Evolutionary conservation across 2,329 filamentous ascomycete genomes (phyloP).

Genomic region (Ophiostoma ulmi): DNA sequence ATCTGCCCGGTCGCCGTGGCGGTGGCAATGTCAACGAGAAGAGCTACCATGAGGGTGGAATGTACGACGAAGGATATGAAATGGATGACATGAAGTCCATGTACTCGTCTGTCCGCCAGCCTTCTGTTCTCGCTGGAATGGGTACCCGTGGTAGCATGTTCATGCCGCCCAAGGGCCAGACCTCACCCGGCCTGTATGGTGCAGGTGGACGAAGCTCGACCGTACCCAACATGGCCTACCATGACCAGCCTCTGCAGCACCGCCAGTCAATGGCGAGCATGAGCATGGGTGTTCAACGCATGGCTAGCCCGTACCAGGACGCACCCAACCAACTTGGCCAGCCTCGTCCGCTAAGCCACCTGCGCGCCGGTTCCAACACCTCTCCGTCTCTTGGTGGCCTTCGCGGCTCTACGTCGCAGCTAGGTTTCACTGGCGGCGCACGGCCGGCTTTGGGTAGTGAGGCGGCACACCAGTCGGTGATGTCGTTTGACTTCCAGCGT

Average conservation of each 20-base stretch:
- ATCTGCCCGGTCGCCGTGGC: constrained; percentile 84
- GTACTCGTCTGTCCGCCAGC: constrained; percentile 85
- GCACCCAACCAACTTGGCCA: constrained; percentile 31
- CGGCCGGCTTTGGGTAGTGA: constrained; percentile 42
- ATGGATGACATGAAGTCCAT: constrained; percentile 98
- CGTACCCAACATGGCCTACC: constrained; percentile 42
- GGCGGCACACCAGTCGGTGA: constrained; percentile 44
- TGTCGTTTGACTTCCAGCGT: constrained; percentile 58
- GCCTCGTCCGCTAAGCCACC: constrained; percentile 60
- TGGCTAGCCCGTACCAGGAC: constrained; percentile 56
- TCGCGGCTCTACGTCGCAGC: constrained; percentile 42
- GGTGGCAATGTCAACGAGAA: constrained; percentile 55
- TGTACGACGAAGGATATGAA: constrained; percentile 66
- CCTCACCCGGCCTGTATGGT: constrained; percentile 56
- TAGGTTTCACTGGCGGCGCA: constrained; percentile 46
- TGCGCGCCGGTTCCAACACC: constrained; percentile 44
- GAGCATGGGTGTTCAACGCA: constrained; percentile 45
- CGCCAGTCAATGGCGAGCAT: constrained; percentile 70
- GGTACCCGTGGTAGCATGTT: constrained; percentile 62
- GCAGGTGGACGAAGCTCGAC: constrained; percentile 43
- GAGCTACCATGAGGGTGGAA: constrained; percentile 48
- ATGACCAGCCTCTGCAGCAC: constrained; percentile 49
- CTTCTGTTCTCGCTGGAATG: constrained; percentile 83
- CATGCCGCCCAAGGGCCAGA: constrained; percentile 76
- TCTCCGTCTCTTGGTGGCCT: constrained; percentile 38